phyloP scores from a whole-genome alignment of 2,329 filamentous ascomycete species.

The Microdochium bolleyi region DNA sequence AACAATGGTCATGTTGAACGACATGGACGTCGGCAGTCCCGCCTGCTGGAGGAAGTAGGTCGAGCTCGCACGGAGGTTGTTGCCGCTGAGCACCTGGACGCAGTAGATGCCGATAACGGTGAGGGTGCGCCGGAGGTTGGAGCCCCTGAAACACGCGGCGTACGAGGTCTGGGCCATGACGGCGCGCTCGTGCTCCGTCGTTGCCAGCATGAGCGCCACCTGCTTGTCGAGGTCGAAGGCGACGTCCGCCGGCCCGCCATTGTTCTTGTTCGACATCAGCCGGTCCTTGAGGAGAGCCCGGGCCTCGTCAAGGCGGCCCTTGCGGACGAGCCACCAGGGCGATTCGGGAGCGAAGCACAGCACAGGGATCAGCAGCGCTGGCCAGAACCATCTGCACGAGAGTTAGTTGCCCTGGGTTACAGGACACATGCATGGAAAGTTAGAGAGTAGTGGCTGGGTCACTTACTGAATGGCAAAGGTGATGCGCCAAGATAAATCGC shows the following conservation, averaged over 20 bases:
- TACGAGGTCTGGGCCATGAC: conserved; percentile 34
- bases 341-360: conserved; percentile 40
- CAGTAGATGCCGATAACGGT: conserved; percentile 42
- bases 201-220: conserved; percentile 45
- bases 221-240: conserved; percentile 36
- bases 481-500: conserved; percentile 40
- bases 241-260: conserved; percentile 15
- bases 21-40: not conserved
- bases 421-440: not conserved
- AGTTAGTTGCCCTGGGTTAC: not conserved
- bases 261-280: conserved; percentile 22
- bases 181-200: conserved; percentile 38
- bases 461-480: conserved; percentile 37
- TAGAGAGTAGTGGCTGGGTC: not conserved
- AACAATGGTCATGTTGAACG: not conserved
- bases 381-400: conserved; percentile 35
- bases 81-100: conserved; percentile 38
- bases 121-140: conserved; percentile 44
- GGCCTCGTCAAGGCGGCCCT: conserved; percentile 30
- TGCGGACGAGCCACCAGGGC: conserved; percentile 43
- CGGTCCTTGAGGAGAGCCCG: conserved; percentile 27
- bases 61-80: conserved; percentile 41
- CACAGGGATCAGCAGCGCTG: conserved; percentile 34
- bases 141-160: conserved; percentile 41
- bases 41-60: conserved; percentile 26